Evolutionary conservation across 2,329 filamentous ascomycete species (phyloP), one percentile per base, ranked within the genome.

Genomic region (Ophiostoma piceae): DNA sequence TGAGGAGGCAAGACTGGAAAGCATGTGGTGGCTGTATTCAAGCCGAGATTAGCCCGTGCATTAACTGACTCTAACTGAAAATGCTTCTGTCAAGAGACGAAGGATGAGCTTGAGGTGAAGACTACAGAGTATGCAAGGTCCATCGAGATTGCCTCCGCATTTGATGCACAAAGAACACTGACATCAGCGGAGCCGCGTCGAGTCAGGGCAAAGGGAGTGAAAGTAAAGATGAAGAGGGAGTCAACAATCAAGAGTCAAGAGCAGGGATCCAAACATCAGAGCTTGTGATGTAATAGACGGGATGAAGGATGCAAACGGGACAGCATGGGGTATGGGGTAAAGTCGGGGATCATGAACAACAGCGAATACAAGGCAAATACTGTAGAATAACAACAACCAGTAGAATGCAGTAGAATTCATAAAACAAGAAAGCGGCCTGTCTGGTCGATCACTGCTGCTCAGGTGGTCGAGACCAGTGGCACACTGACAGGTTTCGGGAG

Each of bases 1-100:
- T 35, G 51, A 57, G 51, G 51, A 22, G 26, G 9, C 6, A 19
- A 19, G 16, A 19, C 43, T 47, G 43, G 51, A 57, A n/a, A 26
- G 12, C 51, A 57, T 57, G 51, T 57, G 51, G 6, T 57, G 22
- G n/a, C 47, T 54, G 47, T 22, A 57, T 57, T 57, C 51, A 29
- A 57, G n/a, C 51, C 51, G 51, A 57, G 51, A 57, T 57, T 57
- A 57, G 51, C 51, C 51, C 51, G 51, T 57, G 51, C 12, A 7
- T 9, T 39, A 39, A 37, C 9, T 3, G 35, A 3, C 35, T 37
- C 35, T 7, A 37, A 29, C 26, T 29, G 26, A 29, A 29, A 29
- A 29, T 29, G 26, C 26, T 1, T 29, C 26, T 29, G 9, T 41
- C 14, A 47, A 47, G 43, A 47, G 43, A 19, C 14, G 19, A 47